Evolutionary conservation across 1,139 yeast species (phyloP).

Genomic region (Blastobotrys ciferrii): DNA sequence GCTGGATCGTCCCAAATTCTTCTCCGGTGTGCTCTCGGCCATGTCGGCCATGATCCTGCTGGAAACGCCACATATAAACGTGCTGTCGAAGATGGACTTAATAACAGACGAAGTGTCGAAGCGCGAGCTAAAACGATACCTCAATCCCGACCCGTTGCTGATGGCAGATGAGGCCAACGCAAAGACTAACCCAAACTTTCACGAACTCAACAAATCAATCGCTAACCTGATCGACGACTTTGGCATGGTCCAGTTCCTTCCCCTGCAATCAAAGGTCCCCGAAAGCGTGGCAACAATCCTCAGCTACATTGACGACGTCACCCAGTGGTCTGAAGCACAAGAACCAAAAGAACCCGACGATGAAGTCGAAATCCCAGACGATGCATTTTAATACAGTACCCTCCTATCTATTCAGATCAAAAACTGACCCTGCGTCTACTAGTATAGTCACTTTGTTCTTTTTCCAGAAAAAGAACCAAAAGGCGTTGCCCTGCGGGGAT

Average conservation of each 20-base stretch:
- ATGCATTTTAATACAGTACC: constrained; percentile 22
- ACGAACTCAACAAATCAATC: constrained; percentile 71
- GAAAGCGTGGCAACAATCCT: constrained; percentile 79
- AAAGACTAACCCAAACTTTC: constrained; percentile 69
- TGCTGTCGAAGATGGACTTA: constrained; percentile 81
- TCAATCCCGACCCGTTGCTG: constrained; percentile 88
- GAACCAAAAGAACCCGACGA: constrained; percentile 96
- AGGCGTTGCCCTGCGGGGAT: no score
- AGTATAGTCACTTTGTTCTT: no score
- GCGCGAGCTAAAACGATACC: constrained; percentile 74
- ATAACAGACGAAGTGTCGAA: constrained; percentile 63
- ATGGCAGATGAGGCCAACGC: constrained; percentile 51
- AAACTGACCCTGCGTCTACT: no score
- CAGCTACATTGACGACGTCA: constrained; percentile 91
- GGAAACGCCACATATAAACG: constrained; percentile 91
- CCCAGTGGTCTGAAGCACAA: constrained; percentile 96
- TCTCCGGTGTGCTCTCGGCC: constrained; percentile 92
- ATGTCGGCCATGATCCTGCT: constrained; percentile 97
- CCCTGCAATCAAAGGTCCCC: constrained; percentile 79
- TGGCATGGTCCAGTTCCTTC: constrained; percentile 97
- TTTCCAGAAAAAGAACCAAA: no score
- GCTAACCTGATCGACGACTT: constrained; percentile 87
- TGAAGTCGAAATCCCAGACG: constrained; percentile 59
- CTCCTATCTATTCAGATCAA: no score
- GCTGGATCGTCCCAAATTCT: constrained; percentile 84